Evolutionary conservation across 257 asterid species (phyloP).

Genomic region (Nicotiana paniculata): DNA sequence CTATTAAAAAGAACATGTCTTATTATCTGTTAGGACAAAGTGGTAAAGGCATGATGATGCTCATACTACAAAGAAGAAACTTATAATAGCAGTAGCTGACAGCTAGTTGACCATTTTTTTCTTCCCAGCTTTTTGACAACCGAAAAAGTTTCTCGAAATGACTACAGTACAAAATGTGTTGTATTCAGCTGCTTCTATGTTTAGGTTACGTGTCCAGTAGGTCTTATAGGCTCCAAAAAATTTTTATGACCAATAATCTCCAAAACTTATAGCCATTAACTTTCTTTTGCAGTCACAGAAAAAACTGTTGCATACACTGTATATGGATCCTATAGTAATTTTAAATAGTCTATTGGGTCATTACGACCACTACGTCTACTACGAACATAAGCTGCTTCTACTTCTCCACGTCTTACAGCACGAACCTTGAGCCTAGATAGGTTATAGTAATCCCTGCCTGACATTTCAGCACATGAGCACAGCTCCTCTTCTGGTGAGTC

Average conservation of each 20-base stretch:
- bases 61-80: not conserved
- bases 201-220: not conserved
- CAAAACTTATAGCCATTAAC: not conserved
- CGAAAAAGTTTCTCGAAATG: not conserved
- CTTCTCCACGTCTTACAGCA: constrained; percentile 5
- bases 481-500: constrained; percentile 53
- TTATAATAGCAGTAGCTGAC: not conserved
- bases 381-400: not conserved
- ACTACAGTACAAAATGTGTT: not conserved
- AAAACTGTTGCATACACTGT: not conserved
- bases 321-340: not conserved
- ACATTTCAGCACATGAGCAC: constrained; percentile 44
- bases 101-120: not conserved
- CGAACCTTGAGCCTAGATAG: constrained; percentile 37
- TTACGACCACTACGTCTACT: constrained; percentile 2
- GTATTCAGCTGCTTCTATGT: not conserved
- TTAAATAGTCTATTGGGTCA: not conserved
- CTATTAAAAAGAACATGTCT: not conserved
- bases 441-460: constrained; percentile 17
- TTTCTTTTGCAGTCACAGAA: not conserved
- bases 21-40: constrained; percentile 1
- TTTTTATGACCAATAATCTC: not conserved
- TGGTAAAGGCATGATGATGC: not conserved
- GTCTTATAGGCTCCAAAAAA: not conserved
- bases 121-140: not conserved